A percentile compares a stretch with the other conserved stretches of the same genome.
phyloP scores from a whole-genome alignment of 2,329 filamentous ascomycete species.

The Ascochyta koolunga region DNA sequence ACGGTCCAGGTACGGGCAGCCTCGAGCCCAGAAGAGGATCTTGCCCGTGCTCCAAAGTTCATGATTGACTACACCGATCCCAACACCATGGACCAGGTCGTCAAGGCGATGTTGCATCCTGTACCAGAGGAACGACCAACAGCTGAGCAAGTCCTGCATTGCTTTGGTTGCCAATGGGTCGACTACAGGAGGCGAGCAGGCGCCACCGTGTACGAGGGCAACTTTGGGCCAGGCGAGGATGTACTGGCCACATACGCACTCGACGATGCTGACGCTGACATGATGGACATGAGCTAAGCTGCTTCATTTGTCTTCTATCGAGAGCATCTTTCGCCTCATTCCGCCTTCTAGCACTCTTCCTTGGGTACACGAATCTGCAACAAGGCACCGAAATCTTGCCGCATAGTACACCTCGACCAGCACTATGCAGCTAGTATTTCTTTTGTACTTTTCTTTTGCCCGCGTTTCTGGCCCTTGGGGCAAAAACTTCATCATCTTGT shows the following conservation, averaged over 20 bases:
- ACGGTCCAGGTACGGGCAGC: constrained; percentile 42
- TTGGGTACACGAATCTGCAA: constrained; percentile 16
- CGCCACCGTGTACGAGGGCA: constrained; percentile 95
- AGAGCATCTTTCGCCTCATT: not conserved
- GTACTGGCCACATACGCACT: constrained; percentile 55
- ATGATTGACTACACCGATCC: constrained; percentile 79
- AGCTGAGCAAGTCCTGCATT: constrained; percentile 73
- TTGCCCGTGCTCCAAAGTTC: constrained; percentile 77
- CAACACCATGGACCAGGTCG: constrained; percentile 81
- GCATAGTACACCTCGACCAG: constrained; percentile 13
- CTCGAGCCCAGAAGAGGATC: constrained; percentile 54
- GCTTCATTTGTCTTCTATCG: not conserved
- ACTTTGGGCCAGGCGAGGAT: constrained; percentile 82
- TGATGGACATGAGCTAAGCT: constrained; percentile 60
- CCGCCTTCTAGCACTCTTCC: not conserved
- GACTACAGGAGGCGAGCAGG: constrained; percentile 77
- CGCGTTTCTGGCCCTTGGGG: constrained; percentile 23
- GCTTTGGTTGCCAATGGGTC: constrained; percentile 81
- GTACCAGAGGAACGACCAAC: constrained; percentile 75
- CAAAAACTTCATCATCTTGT: constrained; percentile 18
- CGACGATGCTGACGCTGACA: constrained; percentile 48
- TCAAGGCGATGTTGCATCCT: constrained; percentile 85
- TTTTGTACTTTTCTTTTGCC: constrained; percentile 16
- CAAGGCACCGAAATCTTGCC: constrained; percentile 5
- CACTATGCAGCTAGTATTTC: constrained; percentile 4